Evolutionary conservation across 2,329 filamentous ascomycete species (phyloP), one percentile per base, ranked within the genome.

Genomic region (Phoma sp.): DNA sequence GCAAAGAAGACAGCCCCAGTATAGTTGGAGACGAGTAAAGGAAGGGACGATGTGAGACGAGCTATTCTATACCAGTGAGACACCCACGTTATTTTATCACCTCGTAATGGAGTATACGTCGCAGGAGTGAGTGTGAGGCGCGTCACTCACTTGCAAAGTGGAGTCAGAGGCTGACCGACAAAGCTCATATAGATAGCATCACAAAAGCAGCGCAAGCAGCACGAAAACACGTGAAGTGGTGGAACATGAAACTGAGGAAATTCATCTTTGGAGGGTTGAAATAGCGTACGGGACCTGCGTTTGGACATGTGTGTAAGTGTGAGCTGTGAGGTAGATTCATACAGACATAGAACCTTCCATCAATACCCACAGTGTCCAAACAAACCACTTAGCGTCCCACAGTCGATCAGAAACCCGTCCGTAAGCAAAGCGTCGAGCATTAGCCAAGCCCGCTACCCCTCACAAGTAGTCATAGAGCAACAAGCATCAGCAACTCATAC

Each of bases 341-440:
- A 14, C 25, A 46, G 22, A 46, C 41, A 13, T 10, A 40, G 37
- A 42, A 47, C 46, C 60, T 59, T 50, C 55, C 57, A 56, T 59
- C 58, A 61, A 52, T 55, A 60, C 61, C 62, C 50, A 62, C 60
- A 59, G 56, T 66, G 59, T 58, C 52, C 59, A 29, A 51, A 49
- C 49, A 57, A 36, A 58, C 52, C 57, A 48, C 55, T 29, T 25
- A 47, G 37, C 25, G 41, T 40, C 46, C 32, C 52, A 39, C 42
- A 50, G 18, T 38, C 18, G 40, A 54, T 55, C 25, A 22, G 27
- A 23, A 4, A 47, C 45, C 18, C 37, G 36, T 38, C 37, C 41
- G 37, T 37, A 47, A 55, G 47, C 46, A 55, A 50, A 27, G 46
- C 42, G 41, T 50, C 23, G 41, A 50, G 46, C 30, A 25, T 50